Evolutionary conservation across 2,329 filamentous ascomycete species (phyloP).

Genomic region (Aschersonia sp.): DNA sequence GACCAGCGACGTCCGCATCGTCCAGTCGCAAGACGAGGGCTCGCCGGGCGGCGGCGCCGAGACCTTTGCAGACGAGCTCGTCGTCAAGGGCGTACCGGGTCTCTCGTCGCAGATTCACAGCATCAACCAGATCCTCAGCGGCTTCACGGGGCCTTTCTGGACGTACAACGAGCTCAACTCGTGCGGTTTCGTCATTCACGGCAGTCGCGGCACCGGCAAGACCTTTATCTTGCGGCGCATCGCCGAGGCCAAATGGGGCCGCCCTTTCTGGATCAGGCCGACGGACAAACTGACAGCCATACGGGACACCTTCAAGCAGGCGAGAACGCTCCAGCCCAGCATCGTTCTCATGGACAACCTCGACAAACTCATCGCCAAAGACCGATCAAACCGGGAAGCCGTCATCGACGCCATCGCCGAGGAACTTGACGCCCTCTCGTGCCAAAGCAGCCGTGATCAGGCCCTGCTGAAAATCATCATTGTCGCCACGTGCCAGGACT

Average conservation of each 20-base stretch:
- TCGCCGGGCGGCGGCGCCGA: constrained; percentile 6
- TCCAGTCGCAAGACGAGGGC: constrained; percentile 16
- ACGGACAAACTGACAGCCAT: constrained; percentile 44
- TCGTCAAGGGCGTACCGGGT: constrained; percentile 48
- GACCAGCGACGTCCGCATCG: constrained; percentile 22
- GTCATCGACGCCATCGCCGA: constrained; percentile 36
- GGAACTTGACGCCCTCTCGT: constrained; percentile 40
- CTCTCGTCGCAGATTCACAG: constrained; percentile 46
- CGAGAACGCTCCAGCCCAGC: constrained; percentile 54
- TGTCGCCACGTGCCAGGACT: constrained; percentile 57
- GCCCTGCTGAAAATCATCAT: constrained; percentile 49
- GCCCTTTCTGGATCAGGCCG: constrained; percentile 45
- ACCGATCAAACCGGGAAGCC: constrained; percentile 32
- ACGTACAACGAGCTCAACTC: constrained; percentile 19
- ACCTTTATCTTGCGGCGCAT: constrained; percentile 57
- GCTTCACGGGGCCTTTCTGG: constrained; percentile 29
- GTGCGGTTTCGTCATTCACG: constrained; percentile 59
- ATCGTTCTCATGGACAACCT: constrained; percentile 69
- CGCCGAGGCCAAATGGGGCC: constrained; percentile 53
- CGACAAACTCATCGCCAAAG: constrained; percentile 52
- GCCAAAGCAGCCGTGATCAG: constrained; percentile 18
- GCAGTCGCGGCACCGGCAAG: constrained; percentile 76
- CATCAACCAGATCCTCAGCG: constrained; percentile 51
- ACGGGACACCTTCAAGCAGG: constrained; percentile 54
- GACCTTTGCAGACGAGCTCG: constrained; percentile 17